Conservation (phyloP, 1,284 basidiomycete genomes). For the Trichosporon sp. region DNA sequence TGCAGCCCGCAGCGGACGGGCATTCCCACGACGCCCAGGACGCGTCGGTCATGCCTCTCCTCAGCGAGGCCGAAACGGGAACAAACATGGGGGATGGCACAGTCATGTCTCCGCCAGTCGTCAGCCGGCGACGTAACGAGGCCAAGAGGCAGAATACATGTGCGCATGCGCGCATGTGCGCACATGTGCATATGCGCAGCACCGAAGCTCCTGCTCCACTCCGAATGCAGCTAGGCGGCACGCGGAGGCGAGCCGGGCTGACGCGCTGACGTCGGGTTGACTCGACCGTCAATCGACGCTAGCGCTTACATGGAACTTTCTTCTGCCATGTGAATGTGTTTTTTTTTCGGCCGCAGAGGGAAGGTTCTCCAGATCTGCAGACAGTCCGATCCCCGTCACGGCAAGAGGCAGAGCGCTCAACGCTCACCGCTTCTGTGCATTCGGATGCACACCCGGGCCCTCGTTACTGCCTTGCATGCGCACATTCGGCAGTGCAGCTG, state of each 20-base stretch:
- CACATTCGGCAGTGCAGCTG: background rate
- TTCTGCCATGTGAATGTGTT: background rate
- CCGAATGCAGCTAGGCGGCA: background rate
- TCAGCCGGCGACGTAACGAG: too few species aligned
- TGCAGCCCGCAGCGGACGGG: too few species aligned
- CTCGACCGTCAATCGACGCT: background rate
- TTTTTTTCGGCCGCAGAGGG: background rate
- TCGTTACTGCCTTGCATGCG: background rate
- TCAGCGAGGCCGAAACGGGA: background rate
- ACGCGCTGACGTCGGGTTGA: background rate
- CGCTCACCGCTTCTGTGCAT: background rate
- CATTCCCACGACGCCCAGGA: background rate
- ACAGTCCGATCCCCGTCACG: background rate
- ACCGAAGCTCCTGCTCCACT: background rate
- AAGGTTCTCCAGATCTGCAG: background rate
- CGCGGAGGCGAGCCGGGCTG: too few species aligned
- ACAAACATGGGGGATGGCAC: too few species aligned
- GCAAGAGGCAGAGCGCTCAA: too few species aligned
- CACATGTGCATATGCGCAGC: background rate
- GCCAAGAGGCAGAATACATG: background rate
- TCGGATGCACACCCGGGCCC: background rate
- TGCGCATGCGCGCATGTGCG: background rate
- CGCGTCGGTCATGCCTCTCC: too few species aligned
- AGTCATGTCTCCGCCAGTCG: background rate
- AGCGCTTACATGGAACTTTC: background rate